Base-by-base conservation (phyloP, 192 early-diverging fungal species). In the Coemansia sp. region DNA sequence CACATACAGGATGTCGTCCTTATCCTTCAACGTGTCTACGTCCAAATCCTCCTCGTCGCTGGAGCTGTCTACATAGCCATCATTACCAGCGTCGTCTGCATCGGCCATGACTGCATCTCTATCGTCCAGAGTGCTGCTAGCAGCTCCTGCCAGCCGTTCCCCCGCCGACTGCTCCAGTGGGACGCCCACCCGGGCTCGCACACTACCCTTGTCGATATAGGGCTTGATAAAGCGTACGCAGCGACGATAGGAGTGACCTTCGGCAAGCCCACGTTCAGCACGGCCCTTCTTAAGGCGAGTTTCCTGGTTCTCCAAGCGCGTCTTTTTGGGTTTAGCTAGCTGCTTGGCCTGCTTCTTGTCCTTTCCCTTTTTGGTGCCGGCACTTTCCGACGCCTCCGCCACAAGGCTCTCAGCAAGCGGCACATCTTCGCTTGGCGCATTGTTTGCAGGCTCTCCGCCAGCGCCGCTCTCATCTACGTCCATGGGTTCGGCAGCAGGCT, bases 171-270 rank as follows among this genome's bases (percentile, higher is more conserved):
- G 31, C 55, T 64, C 56, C 18, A 66, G 18, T 13, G 73, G 78
- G 36, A 82, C 63, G 5, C 79, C 79, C 7, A 76, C 3, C 5
- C 72, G 63, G 1, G 64, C 51, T 0, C 65, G 56, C n/a, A 48
- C 48, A 13, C 23, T 67, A 39, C 7, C 23, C 23, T 60, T 67
- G 6, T 33, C 24, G 16, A 53, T 62, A 46, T 73, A 76, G 10
- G 74, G 74, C 65, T 73, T 82, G 20, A 82, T 38, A 26, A 76
- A 64, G 18, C 71, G 79, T 33, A 70, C 42, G 46, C 79, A 82
- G 7, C 79, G 74, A n/a, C 71, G 73, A 23, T 61, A 70, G 16
- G 66, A 60, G 37, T 76, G 50, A 0, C 73, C 79, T 0, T 65
- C 53, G 9, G 31, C 48, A 20, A 57, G 40, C 8, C 48, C 23